A percentile compares a stretch with the other conserved stretches of the same genome.
phyloP scores from a whole-genome alignment of 352 stramenopile species.

The Globisporangium mamillatum region DNA sequence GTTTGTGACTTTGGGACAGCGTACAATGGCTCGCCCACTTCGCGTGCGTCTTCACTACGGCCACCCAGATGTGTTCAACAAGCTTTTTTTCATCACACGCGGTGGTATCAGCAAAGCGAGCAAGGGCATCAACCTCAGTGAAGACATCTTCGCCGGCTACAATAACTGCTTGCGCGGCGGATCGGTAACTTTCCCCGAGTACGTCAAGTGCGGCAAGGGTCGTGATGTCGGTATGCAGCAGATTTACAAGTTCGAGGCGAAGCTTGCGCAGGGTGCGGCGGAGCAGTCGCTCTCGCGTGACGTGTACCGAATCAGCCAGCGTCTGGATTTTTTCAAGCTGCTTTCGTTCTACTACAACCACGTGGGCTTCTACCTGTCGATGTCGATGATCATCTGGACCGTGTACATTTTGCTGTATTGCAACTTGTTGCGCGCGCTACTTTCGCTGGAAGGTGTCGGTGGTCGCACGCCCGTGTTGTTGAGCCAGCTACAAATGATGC shows the following conservation, averaged over 20 bases:
- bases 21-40: constrained; percentile 94
- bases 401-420: constrained; percentile 97
- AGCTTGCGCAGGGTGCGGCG: constrained; percentile 95
- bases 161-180: constrained; percentile 97
- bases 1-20: constrained; percentile 98
- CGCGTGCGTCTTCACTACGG: constrained; percentile 98
- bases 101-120: constrained; percentile 98
- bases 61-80: constrained; percentile 99
- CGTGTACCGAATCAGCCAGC: constrained; percentile 96
- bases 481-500: constrained; percentile 94
- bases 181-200: constrained; percentile 97
- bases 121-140: constrained; percentile 99
- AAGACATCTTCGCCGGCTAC: constrained; percentile 99
- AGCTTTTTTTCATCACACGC: constrained; percentile 98
- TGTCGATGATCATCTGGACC: constrained; percentile 97
- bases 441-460: constrained; percentile 91
- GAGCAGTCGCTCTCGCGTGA: constrained; percentile 98
- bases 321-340: constrained; percentile 98
- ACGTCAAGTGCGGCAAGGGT: constrained; percentile 98
- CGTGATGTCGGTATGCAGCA: constrained; percentile 99
- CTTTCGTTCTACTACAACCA: constrained; percentile 99
- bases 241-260: constrained; percentile 99
- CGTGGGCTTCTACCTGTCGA: constrained; percentile 98
- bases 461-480: constrained; percentile 92
- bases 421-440: constrained; percentile 92